Percentiles rank a stretch among this genome's conserved stretches.
Evolutionary conservation across 176 grass and related monocot species (phyloP).

Genomic region (Oryza brachyantha): DNA sequence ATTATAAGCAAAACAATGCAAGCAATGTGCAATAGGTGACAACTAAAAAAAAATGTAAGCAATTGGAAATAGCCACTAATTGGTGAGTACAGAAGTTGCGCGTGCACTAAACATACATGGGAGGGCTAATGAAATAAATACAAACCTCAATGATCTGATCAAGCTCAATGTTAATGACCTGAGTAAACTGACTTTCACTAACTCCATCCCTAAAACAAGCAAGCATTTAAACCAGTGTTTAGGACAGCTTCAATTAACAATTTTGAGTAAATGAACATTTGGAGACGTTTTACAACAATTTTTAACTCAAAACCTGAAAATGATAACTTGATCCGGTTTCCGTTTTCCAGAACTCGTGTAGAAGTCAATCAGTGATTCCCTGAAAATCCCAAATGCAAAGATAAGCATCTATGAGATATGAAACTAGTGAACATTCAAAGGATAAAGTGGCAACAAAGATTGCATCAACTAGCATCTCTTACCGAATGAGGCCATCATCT

Average conservation of each 20-base stretch:
- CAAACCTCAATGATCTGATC: conserved; percentile 89
- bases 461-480: conserved; percentile 13
- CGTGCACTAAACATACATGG: neutral
- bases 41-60: neutral
- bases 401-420: neutral
- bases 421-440: too few species aligned
- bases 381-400: conserved; percentile 23
- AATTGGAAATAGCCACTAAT: neutral
- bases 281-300: neutral
- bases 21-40: neutral
- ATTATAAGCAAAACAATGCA: neutral
- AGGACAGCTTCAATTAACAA: neutral
- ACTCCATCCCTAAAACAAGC: conserved; percentile 70
- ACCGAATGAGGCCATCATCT: conserved; percentile 77
- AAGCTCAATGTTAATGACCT: conserved; percentile 84
- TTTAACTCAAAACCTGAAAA: conserved; percentile 61
- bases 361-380: conserved; percentile 82
- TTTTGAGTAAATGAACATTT: neutral
- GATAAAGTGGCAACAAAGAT: neutral
- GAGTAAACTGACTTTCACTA: conserved; percentile 77
- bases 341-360: conserved; percentile 82
- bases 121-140: neutral
- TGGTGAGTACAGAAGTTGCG: neutral
- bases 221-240: neutral
- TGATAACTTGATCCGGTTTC: conserved; percentile 76